A percentile compares a stretch with the other conserved stretches of the same genome.
These are phyloP conservation scores for Barnettozyma hawaiiensis DNA, from an alignment of 1,139 yeast species.

Conservation along the genomic window DNA sequence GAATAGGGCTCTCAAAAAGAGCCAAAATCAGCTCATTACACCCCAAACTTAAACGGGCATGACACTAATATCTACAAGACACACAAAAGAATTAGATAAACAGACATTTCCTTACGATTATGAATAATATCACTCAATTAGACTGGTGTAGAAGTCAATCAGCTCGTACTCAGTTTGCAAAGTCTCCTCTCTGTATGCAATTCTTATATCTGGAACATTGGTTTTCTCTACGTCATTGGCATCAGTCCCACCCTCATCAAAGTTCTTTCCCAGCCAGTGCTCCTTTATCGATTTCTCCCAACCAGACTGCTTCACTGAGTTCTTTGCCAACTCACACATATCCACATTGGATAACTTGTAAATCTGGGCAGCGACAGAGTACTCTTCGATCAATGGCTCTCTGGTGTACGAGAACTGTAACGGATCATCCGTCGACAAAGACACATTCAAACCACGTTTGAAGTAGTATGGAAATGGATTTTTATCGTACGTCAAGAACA, in stretches of 20 bases:
- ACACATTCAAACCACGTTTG: constrained; percentile 88
- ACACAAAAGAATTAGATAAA: background rate
- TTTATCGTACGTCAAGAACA: constrained; percentile 91
- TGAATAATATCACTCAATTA: constrained; percentile 4
- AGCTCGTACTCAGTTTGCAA: constrained; percentile 68
- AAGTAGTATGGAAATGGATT: constrained; percentile 88
- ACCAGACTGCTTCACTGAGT: constrained; percentile 87
- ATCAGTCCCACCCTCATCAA: constrained; percentile 52
- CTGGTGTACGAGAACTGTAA: constrained; percentile 93
- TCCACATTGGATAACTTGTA: constrained; percentile 91
- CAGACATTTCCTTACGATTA: background rate
- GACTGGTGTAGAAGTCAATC: constrained; percentile 51
- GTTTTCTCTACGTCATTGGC: constrained; percentile 92
- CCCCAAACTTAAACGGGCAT: background rate
- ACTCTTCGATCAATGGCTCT: constrained; percentile 97
- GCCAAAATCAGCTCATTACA: background rate
- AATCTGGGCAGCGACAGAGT: constrained; percentile 96
- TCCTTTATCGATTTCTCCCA: constrained; percentile 79
- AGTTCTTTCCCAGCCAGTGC: constrained; percentile 88
- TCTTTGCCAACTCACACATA: constrained; percentile 86
- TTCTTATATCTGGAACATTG: constrained; percentile 86
- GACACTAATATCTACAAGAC: background rate
- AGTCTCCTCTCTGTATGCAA: constrained; percentile 78
- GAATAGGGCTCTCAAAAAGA: background rate
- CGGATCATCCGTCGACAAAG: constrained; percentile 90